phyloP scores from a whole-genome alignment of 352 stramenopile species.

The Globisporangium emineosum region DNA sequence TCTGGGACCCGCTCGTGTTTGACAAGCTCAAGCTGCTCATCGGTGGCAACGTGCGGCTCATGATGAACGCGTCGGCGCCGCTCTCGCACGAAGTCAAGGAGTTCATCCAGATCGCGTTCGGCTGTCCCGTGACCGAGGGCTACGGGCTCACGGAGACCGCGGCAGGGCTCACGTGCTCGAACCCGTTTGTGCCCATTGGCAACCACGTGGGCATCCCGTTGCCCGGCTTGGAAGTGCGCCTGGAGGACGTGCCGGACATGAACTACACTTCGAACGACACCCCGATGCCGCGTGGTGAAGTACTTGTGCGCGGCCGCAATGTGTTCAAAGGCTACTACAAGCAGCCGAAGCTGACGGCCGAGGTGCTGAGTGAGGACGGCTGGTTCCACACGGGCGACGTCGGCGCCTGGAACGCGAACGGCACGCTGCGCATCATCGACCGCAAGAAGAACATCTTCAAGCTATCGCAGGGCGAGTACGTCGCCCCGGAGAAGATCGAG shows the following conservation, averaged over 20 bases:
- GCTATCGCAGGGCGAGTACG: constrained; percentile 92
- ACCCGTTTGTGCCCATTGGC: constrained; percentile 1
- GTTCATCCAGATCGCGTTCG: constrained; percentile 91
- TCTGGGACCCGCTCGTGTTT: constrained; percentile 95
- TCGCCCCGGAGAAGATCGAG: constrained; percentile 95
- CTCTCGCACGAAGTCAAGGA: constrained; percentile 89
- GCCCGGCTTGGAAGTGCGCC: neutral
- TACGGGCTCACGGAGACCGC: constrained; percentile 94
- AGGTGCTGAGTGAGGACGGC: constrained; percentile 1
- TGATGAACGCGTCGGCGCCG: constrained; percentile 91
- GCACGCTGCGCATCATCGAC: constrained; percentile 84
- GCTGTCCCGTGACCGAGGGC: constrained; percentile 87
- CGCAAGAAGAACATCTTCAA: constrained; percentile 93
- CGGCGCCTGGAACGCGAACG: constrained; percentile 89
- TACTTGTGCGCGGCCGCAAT: constrained; percentile 4
- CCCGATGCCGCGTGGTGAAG: neutral
- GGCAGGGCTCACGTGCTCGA: constrained; percentile 53
- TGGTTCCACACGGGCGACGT: constrained; percentile 95
- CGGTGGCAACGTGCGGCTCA: constrained; percentile 84
- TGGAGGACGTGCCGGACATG: neutral
- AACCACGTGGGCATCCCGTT: constrained; percentile 8
- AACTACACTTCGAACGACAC: constrained; percentile 3
- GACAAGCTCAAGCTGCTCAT: constrained; percentile 90
- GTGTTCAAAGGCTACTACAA: constrained; percentile 10
- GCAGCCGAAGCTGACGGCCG: neutral